These are phyloP conservation scores for Ogataea corticis DNA, from an alignment of 805 yeast species.

Conservation along the genomic window DNA sequence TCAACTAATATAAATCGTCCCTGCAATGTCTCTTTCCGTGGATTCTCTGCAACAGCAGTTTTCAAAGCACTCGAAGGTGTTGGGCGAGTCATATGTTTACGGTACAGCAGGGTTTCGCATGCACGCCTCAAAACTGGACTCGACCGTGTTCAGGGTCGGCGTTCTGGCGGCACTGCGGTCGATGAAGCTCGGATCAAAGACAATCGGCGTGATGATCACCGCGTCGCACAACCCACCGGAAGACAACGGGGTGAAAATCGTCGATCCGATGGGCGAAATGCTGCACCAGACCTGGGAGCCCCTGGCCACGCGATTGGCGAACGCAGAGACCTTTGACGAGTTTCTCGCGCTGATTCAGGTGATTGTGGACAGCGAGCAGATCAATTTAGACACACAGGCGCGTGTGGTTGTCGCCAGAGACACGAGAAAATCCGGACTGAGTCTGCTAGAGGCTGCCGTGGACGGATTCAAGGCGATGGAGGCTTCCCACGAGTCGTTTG, in stretches of 20 bases:
- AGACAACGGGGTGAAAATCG: constrained; percentile 91
- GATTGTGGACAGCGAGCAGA: constrained; percentile 42
- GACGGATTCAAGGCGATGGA: constrained; percentile 61
- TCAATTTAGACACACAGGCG: constrained; percentile 45
- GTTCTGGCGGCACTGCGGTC: constrained; percentile 82
- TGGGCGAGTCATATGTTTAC: constrained; percentile 51
- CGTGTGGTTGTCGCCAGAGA: constrained; percentile 76
- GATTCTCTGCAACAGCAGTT: constrained; percentile 15
- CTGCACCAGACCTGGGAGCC: constrained; percentile 81
- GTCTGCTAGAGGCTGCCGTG: constrained; percentile 55
- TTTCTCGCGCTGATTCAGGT: constrained; percentile 41
- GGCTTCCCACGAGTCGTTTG: constrained; percentile 53
- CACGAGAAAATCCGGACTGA: constrained; percentile 81
- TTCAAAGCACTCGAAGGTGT: constrained; percentile 46
- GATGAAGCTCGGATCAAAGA: constrained; percentile 60
- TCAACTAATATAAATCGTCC: neutral
- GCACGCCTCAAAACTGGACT: constrained; percentile 66
- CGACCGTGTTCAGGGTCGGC: constrained; percentile 83
- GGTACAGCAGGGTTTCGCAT: constrained; percentile 99
- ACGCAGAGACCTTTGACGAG: constrained; percentile 50
- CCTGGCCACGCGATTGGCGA: constrained; percentile 78
- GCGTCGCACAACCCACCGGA: constrained; percentile 93
- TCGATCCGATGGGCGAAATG: constrained; percentile 93
- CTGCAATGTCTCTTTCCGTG: constrained; percentile 5
- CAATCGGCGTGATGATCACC: constrained; percentile 94